These are phyloP conservation scores for Syzygium syzygioides DNA, from an alignment of 441 rosid species.

Conservation along the genomic window DNA sequence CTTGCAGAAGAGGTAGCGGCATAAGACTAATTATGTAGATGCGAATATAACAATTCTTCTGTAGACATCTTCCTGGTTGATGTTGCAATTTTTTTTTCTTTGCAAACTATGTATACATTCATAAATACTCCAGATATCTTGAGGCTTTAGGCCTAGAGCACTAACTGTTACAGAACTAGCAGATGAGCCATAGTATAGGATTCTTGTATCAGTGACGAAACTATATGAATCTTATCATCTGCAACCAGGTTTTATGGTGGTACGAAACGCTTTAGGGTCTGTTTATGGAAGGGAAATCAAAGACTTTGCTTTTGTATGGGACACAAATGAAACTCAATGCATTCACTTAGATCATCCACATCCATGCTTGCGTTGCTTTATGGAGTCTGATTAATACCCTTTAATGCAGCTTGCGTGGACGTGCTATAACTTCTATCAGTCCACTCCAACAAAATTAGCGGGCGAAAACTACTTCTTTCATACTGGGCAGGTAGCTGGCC, in stretches of 20 bases:
- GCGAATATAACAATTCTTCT: background rate
- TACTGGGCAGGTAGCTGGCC: slow-evolving; percentile 51
- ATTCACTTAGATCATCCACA: background rate
- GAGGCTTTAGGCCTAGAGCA: background rate
- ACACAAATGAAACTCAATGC: background rate
- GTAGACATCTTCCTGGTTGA: background rate
- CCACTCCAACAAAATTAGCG: slow-evolving; percentile 89
- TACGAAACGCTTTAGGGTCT: background rate
- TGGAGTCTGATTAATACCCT: background rate
- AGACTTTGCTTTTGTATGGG: background rate
- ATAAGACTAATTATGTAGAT: background rate
- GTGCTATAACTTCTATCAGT: slow-evolving; percentile 88
- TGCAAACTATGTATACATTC: background rate
- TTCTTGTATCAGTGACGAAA: background rate
- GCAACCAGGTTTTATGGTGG: background rate
- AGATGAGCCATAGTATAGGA: background rate
- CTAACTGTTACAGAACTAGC: background rate
- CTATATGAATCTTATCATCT: background rate
- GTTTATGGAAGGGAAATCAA: background rate
- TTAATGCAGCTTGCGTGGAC: slow-evolving; percentile 89
- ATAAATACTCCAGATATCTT: background rate
- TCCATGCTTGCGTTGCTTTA: background rate
- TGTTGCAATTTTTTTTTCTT: background rate
- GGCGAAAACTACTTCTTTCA: slow-evolving; percentile 93
- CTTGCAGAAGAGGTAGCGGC: slow-evolving; percentile 89